Evolutionary conservation across 345 rosid species (phyloP).

Genomic region (Moringa oleifera): DNA sequence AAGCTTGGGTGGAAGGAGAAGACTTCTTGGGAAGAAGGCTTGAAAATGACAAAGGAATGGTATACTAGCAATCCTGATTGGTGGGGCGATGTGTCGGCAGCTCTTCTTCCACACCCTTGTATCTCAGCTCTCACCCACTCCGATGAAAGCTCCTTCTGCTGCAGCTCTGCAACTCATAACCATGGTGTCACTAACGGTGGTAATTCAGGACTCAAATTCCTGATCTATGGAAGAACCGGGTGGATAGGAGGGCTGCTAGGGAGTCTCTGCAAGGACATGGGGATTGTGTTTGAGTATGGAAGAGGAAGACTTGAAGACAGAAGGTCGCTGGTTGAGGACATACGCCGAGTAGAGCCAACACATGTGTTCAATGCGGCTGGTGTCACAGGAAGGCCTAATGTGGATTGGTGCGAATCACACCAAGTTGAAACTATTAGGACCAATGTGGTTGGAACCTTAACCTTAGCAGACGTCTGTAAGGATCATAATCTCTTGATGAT

Average conservation of each 20-base stretch:
- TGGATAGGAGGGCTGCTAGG: slow-evolving; percentile 60
- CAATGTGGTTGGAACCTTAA: slow-evolving; percentile 47
- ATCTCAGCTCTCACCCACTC: slow-evolving; percentile 10
- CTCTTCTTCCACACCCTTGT: slow-evolving; percentile 47
- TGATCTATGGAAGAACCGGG: slow-evolving; percentile 54
- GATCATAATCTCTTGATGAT: slow-evolving; percentile 39
- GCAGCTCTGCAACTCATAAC: background rate
- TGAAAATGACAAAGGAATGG: slow-evolving; percentile 57
- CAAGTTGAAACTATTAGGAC: slow-evolving; percentile 42
- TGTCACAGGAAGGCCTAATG: slow-evolving; percentile 57
- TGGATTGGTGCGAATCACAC: slow-evolving; percentile 61
- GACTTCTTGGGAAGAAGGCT: slow-evolving; percentile 56
- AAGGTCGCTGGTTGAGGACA: slow-evolving; percentile 37
- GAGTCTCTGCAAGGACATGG: slow-evolving; percentile 36
- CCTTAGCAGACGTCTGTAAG: slow-evolving; percentile 48
- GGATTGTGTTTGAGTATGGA: slow-evolving; percentile 41
- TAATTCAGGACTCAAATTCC: slow-evolving; percentile 32
- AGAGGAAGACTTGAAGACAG: slow-evolving; percentile 50
- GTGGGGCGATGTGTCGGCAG: slow-evolving; percentile 71
- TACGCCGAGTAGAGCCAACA: slow-evolving; percentile 31
- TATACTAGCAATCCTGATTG: slow-evolving; percentile 43
- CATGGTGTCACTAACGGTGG: background rate
- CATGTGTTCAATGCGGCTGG: slow-evolving; percentile 65
- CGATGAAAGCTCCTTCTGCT: slow-evolving; percentile 16
- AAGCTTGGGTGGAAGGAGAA: slow-evolving; percentile 53